A percentile compares a stretch with the other conserved stretches of the same genome.
Conservation (phyloP, 495 filamentous ascomycete species). For the Hyaloscypha hepaticicola region DNA sequence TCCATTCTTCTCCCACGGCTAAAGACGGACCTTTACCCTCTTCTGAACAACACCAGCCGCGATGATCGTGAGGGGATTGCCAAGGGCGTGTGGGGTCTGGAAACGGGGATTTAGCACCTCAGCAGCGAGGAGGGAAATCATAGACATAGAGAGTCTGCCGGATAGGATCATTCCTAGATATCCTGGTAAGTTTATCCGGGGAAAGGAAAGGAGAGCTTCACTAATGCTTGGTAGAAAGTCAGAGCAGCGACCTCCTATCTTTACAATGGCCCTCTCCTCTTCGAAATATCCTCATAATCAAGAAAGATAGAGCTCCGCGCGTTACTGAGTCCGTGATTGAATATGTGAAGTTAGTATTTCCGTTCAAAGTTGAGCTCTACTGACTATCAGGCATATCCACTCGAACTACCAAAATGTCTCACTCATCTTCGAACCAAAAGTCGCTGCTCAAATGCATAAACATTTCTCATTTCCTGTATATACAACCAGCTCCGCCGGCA, state of each 20-base stretch:
- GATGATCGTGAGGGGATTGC: slow-evolving; percentile 21
- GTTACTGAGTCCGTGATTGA: slow-evolving; percentile 73
- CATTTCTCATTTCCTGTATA: slow-evolving; percentile 77
- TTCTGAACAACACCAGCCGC: slow-evolving; percentile 6
- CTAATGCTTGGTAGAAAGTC: slow-evolving; percentile 26
- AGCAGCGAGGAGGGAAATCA: slow-evolving; percentile 24
- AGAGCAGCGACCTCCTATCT: slow-evolving; percentile 57
- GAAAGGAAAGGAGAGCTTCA: not conserved
- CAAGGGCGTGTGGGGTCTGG: slow-evolving; percentile 12
- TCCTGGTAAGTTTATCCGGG: slow-evolving; percentile 18
- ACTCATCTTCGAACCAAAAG: slow-evolving; percentile 77
- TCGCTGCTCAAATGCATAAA: slow-evolving; percentile 72
- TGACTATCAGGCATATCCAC: slow-evolving; percentile 62
- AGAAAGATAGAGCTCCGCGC: slow-evolving; percentile 71
- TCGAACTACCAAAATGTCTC: slow-evolving; percentile 76
- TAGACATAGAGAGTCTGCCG: slow-evolving; percentile 23
- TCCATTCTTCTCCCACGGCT: not conserved
- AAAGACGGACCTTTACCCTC: slow-evolving; percentile 11
- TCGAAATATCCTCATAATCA: slow-evolving; percentile 84
- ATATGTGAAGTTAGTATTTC: slow-evolving; percentile 60
- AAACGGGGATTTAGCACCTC: slow-evolving; percentile 25
- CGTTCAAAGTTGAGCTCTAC: slow-evolving; percentile 11
- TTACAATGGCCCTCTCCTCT: slow-evolving; percentile 88
- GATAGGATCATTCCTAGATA: slow-evolving; percentile 33
- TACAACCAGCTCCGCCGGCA: slow-evolving; percentile 43